Base-by-base conservation (phyloP, 345 rosid genomes). In the Brassica nigra region DNA sequence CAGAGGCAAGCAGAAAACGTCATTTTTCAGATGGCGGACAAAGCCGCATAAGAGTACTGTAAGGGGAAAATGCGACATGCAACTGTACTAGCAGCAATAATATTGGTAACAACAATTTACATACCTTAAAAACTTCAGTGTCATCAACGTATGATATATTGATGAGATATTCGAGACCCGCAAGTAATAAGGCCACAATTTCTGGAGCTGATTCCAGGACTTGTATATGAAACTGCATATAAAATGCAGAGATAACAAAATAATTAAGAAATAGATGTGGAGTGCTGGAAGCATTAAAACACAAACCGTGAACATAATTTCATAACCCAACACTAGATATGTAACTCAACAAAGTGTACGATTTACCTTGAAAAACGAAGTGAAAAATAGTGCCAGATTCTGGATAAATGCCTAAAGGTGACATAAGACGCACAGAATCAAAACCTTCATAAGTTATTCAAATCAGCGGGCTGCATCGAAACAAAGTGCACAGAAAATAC, bases 41-140 rank as follows among this genome's bases (percentile, higher is more conserved):
- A 62, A 39, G 73, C 69, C 15, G 29, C 44, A 36, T 54, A 30
- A 47, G 42, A 74, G 15, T 42, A 52, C 44, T 44, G 37, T n/a
- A 52, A 68, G 27, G 9, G 65, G 33, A 28, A 77, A 6, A 10
- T 4, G 39, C 44, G 73, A 42, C 57, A 27, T 70, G 15, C 18
- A 62, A 20, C 44, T 54, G 49, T 54, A 49, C 44, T 18, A 66
- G 20, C 29, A 68, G 34, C 15, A 62, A 23, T 36, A 12, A 33
- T 33, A 74, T 36, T 44, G 63, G 36, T 11, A 73, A 54, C 5
- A 5, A 10, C 28, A 78, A 36, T 73, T 65, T 15, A n/a, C 71
- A 79, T 73, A 96, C 99, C 99, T 96, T 96, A 73, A 96, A 96
- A 74, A 96, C 99, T 80, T 96, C 98, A 8, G 98, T 96, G 86